Percentiles rank a stretch among this genome's conserved stretches.
These are phyloP conservation scores for Vickermania ingenoplastis DNA, from an alignment of 208 protist species.

Conservation along the genomic window DNA sequence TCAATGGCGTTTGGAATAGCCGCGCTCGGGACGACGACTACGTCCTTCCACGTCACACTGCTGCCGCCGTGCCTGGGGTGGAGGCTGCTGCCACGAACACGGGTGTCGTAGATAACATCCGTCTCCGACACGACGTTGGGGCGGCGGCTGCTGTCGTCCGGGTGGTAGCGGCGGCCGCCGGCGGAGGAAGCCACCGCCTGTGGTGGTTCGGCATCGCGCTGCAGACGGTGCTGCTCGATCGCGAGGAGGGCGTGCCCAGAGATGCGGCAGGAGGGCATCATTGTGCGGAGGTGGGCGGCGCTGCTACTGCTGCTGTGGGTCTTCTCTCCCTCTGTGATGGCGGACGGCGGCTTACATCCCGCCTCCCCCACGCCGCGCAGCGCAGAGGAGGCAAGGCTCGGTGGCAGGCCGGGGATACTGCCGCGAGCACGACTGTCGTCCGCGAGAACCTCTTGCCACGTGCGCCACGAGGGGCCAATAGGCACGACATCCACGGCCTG, in stretches of 20 bases:
- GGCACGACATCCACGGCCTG: conserved; percentile 53
- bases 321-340: not conserved
- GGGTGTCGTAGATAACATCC: not conserved
- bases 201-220: not conserved
- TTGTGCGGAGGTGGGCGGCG: too few species aligned
- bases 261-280: not conserved
- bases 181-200: too few species aligned
- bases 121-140: not conserved
- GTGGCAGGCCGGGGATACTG: not conserved
- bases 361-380: not conserved
- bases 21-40: not conserved
- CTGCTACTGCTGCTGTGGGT: not conserved
- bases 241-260: not conserved
- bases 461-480: conserved; percentile 3
- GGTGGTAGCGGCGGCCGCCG: not conserved
- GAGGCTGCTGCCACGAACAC: not conserved
- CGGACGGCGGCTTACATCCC: not conserved
- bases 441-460: not conserved
- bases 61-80: not conserved
- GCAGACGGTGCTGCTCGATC: not conserved
- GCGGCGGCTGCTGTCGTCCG: not conserved
- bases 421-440: not conserved
- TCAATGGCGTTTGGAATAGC: not conserved
- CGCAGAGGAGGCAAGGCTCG: not conserved
- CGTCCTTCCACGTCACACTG: not conserved